phyloP scores from a whole-genome alignment of 2,329 filamentous ascomycete species.

The Lasiodiplodia theobromae region DNA sequence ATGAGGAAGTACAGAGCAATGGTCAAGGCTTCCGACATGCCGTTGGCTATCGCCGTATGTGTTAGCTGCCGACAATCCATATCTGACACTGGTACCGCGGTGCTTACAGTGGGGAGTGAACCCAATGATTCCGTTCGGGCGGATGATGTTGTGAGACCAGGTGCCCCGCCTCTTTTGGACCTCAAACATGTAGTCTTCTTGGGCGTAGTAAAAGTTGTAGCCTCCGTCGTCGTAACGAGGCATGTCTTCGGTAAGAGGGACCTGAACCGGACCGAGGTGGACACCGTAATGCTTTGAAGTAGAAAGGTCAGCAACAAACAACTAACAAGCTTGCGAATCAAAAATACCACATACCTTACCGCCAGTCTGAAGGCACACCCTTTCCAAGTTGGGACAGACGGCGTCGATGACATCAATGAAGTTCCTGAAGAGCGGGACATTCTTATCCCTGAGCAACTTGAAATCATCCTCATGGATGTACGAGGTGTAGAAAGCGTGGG shows the following conservation, averaged over 20 bases:
- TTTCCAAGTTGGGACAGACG: conserved; percentile 15
- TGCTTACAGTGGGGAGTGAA: conserved; percentile 22
- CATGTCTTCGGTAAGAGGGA: conserved; percentile 13
- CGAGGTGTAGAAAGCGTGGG: conserved; percentile 46
- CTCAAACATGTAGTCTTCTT: conserved; percentile 15
- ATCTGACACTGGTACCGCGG: too few species aligned
- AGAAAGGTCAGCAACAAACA: background rate
- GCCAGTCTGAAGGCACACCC: conserved; percentile 19
- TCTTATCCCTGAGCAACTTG: conserved; percentile 1
- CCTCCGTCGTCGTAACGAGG: conserved; percentile 12
- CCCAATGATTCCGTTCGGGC: conserved; percentile 17
- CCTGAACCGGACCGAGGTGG: conserved; percentile 8
- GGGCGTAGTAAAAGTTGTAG: conserved; percentile 13
- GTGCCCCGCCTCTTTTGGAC: conserved; percentile 8
- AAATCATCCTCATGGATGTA: conserved; percentile 39
- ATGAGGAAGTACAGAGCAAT: conserved; percentile 53
- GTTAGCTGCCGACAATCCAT: background rate
- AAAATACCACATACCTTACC: background rate
- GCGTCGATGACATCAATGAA: conserved; percentile 24
- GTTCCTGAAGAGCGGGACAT: conserved; percentile 19
- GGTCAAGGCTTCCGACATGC: conserved; percentile 52
- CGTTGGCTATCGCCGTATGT: conserved; percentile 33
- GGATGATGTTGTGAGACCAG: conserved; percentile 26
- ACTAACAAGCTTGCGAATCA: background rate
- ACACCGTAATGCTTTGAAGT: conserved; percentile 15